Base-by-base conservation (phyloP, 768 basidiomycete genomes). In the Suillus placidus region DNA sequence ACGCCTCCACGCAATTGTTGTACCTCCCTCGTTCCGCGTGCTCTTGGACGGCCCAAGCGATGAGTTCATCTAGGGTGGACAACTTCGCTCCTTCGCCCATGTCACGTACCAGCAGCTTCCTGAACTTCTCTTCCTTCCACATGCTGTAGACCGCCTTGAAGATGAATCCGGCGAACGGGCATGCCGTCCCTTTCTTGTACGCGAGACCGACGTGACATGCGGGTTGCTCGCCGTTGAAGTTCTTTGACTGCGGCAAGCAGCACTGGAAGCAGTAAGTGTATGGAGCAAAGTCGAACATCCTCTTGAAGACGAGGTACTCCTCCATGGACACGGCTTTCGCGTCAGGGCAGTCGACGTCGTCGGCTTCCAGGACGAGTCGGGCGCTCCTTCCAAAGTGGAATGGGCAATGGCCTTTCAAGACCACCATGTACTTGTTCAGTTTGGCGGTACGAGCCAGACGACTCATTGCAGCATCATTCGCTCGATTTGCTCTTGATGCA, bases 271-370 rank as follows among this genome's bases (percentile, higher is more conserved):
- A 55, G 18, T 55, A 55, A 5, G 18, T n/a, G 18, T 2, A 55
- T 0, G 20, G 7, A 12, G 18, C 1, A 4, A 55, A 55, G 0
- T 2, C 0, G n/a, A 47, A 47, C 10, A 1, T 0, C 0, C 4
- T n/a, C n/a, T 47, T 47, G n/a, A 47, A 47, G 45, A 10, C 4
- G 2, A 12, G 2, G 45, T 47, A 47, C 45, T 45, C 45, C 0
- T 45, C 2, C 9, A 45, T n/a, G 10, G 9, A 12, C 4, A 45
- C 10, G n/a, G n/a, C 9, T 9, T n/a, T 45, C 3, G 3, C 0
- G 0, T 45, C 42, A 2, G 4, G 20, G 45, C n/a, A 45, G 16
- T 45, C 8, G n/a, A 1, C 0, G 9, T n/a, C 9, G 4, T 12
- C 9, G 20, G 43, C 45, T 5, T 45, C 20, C n/a, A n/a, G 16